These are phyloP conservation scores for Infundibulicybe gibba DNA, from an alignment of 768 basidiomycete species.

Conservation along the genomic window DNA sequence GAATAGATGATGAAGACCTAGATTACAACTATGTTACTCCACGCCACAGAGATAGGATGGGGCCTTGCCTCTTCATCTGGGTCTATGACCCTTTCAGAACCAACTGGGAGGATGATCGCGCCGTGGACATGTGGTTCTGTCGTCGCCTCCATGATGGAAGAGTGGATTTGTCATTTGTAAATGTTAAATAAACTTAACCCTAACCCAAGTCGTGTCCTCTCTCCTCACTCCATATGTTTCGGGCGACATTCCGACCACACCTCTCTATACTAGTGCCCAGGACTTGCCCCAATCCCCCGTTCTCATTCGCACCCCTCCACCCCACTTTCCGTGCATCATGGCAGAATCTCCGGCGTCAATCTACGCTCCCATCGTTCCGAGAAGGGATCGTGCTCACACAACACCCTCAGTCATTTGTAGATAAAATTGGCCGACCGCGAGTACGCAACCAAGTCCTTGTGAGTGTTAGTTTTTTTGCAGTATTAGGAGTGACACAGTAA, in stretches of 20 bases:
- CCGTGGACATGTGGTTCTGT: constrained; percentile 20
- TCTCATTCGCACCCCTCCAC: too few relatives aligned
- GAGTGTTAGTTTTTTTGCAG: constrained; percentile 15
- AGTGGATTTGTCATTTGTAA: too few relatives aligned
- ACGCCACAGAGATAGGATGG: constrained; percentile 1
- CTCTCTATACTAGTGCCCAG: constrained; percentile 11
- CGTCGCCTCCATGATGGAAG: constrained; percentile 11
- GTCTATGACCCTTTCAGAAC: constrained; percentile 47
- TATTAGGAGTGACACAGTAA: not conserved
- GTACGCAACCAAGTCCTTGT: constrained; percentile 53
- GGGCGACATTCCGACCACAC: not conserved
- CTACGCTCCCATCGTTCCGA: constrained; percentile 24
- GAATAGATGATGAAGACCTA: constrained; percentile 52
- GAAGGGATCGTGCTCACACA: constrained; percentile 26
- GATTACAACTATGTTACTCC: too few relatives aligned
- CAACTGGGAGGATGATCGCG: constrained; percentile 31
- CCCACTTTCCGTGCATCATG: too few relatives aligned
- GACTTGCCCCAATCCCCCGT: constrained; percentile 9
- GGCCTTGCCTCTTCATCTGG: constrained; percentile 68
- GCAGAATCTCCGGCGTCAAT: not conserved
- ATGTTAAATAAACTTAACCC: constrained; percentile 4
- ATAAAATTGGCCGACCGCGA: constrained; percentile 43
- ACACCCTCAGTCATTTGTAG: constrained; percentile 36
- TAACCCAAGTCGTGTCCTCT: constrained; percentile 10
- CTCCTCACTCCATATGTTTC: not conserved